A percentile compares a stretch with the other conserved stretches of the same genome.
These are phyloP conservation scores for Termitomyces sp. DNA, from an alignment of 768 basidiomycete genomes.

Conservation along the genomic window DNA sequence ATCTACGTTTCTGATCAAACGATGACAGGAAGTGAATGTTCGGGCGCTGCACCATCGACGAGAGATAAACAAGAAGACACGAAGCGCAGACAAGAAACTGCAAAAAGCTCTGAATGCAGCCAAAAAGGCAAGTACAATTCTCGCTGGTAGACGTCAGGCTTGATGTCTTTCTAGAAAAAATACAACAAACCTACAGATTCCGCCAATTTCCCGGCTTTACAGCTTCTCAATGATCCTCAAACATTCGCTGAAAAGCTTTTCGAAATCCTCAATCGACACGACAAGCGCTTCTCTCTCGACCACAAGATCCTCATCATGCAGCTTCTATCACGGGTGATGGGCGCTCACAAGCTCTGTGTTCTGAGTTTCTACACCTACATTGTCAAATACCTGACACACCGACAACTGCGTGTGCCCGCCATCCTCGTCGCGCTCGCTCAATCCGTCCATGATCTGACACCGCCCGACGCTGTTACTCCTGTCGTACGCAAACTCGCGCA, in stretches of 20 bases:
- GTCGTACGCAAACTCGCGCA: constrained; percentile 88
- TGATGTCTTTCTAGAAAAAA: constrained; percentile 23
- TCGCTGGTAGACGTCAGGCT: constrained; percentile 1
- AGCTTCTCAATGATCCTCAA: constrained; percentile 92
- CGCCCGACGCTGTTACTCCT: constrained; percentile 87
- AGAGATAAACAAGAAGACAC: constrained; percentile 92
- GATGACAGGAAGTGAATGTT: constrained; percentile 54
- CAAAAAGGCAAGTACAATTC: constrained; percentile 52
- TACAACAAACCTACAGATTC: constrained; percentile 24
- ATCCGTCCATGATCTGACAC: constrained; percentile 91
- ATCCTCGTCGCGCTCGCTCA: constrained; percentile 94
- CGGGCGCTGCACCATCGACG: constrained; percentile 77
- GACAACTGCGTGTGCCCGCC: constrained; percentile 87
- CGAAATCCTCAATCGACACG: constrained; percentile 74
- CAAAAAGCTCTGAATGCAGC: constrained; percentile 65
- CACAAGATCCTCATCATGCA: constrained; percentile 98
- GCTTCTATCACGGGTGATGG: constrained; percentile 90
- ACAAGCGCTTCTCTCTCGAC: constrained; percentile 93
- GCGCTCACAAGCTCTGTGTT: constrained; percentile 86
- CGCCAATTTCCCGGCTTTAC: constrained; percentile 87
- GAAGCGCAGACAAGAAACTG: constrained; percentile 77
- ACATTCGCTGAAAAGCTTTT: constrained; percentile 93
- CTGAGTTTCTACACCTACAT: constrained; percentile 96
- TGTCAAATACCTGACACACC: constrained; percentile 87
- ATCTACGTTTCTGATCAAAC: constrained; percentile 1